Evolutionary conservation across 2,329 filamentous ascomycete genomes (phyloP), one percentile per base, ranked within the genome.

Genomic region (Sporothrix brasiliensis): DNA sequence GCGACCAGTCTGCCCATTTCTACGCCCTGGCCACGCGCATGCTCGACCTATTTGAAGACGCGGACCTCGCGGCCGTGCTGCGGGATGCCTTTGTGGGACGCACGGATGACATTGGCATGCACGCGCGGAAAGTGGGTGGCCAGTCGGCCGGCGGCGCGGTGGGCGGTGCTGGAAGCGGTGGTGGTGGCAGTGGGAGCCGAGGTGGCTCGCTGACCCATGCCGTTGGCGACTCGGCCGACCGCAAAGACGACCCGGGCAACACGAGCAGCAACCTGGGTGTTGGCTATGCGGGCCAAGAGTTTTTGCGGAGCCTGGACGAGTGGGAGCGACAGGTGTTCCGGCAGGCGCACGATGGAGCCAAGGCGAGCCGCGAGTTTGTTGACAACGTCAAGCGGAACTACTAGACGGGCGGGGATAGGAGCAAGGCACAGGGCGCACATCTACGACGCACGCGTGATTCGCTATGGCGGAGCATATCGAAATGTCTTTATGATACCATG

Each of bases 11-110:
- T 72, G 89, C 91, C 49, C 91, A 97, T 79, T 97, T 97, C 76
- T 98, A 97, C 81, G 89, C 88, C 30, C 86, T 98, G 4, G 93
- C 92, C 3, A 90, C 92, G 58, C 87, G 92, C 67, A 93, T 97
- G 80, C 83, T 98, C 72, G 94, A 97, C 71, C 81, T 99, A 0
- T 97, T 97, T 73, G 94, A 97, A 71, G 94, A 97, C 79, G 79
- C 79, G 58, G 87, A 88, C 72, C 89, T 97, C 70, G 92, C 93
- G 70, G 87, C 92, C 73, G 88, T 95, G 24, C 79, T 94, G 75
- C 85, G 87, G 70, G 85, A 91, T 82, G 93, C 92, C 0, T 98
- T 96, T 80, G 92, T 94, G 74, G 85, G 87, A 66, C 86, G 95
- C 63, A 92, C 93, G 0, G 86, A 88, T 1, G 92, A 96, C 73